Conservation (phyloP, 495 filamentous ascomycete species). For the Friedmanniomyces endolithicus region DNA sequence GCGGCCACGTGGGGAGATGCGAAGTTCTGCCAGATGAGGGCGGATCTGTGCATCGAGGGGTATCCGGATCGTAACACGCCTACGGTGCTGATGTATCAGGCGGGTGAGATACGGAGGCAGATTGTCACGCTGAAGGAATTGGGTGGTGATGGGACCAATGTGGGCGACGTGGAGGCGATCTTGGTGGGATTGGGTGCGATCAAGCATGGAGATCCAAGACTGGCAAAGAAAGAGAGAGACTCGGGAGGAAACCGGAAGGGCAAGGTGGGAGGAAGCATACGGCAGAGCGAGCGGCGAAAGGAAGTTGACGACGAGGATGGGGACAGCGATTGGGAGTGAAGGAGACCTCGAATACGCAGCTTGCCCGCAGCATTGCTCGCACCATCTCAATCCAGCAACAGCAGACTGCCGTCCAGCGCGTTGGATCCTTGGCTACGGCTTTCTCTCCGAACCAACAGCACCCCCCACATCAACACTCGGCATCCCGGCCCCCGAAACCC, state of each 20-base stretch:
- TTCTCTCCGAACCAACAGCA: too few species aligned
- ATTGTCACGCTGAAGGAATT: constrained; percentile 74
- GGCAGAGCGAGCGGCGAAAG: neutral
- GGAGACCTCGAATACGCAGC: neutral
- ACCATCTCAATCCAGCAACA: too few species aligned
- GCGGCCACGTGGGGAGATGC: constrained; percentile 77
- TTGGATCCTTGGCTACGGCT: too few species aligned
- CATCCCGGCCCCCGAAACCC: too few species aligned
- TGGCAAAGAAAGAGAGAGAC: constrained; percentile 24
- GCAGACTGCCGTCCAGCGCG: too few species aligned
- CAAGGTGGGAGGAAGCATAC: constrained; percentile 50
- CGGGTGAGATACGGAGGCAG: constrained; percentile 83
- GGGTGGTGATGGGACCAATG: constrained; percentile 53
- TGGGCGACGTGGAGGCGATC: constrained; percentile 39
- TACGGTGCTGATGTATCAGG: constrained; percentile 82
- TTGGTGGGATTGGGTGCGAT: constrained; percentile 8
- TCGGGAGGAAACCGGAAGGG: neutral
- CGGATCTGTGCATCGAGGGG: constrained; percentile 85
- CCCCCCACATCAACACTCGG: too few species aligned
- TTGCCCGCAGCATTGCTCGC: too few species aligned
- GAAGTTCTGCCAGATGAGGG: constrained; percentile 96
- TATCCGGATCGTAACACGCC: constrained; percentile 93
- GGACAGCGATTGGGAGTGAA: constrained; percentile 33
- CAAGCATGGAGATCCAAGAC: constrained; percentile 2
- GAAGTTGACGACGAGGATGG: constrained; percentile 15